Evolutionary conservation across 1,284 basidiomycete species (phyloP).

Genomic region (Naganishia sp.): DNA sequence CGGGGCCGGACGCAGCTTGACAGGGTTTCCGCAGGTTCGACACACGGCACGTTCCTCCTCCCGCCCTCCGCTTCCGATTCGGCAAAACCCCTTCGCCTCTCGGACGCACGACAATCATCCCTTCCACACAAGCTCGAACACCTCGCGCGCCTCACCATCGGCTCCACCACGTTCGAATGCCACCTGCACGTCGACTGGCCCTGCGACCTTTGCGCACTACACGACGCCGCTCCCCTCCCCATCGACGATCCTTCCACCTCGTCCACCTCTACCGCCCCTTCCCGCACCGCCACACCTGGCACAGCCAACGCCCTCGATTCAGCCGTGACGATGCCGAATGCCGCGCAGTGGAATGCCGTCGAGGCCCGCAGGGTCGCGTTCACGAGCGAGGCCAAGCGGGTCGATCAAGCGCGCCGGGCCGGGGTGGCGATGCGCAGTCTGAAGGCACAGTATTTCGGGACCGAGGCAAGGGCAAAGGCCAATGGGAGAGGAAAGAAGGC

Average conservation of each 20-base stretch:
- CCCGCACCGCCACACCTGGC: too few species aligned
- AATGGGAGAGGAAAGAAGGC: too few species aligned
- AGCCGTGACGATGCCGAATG: background rate
- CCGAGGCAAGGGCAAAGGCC: too few species aligned
- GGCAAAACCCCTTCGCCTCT: slow-evolving; percentile 36
- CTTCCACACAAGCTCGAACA: slow-evolving; percentile 42
- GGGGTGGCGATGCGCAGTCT: slow-evolving; percentile 24
- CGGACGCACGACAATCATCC: slow-evolving; percentile 44
- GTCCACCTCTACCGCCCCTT: background rate
- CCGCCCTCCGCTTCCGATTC: slow-evolving; percentile 24
- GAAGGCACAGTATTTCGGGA: slow-evolving; percentile 25
- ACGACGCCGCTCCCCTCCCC: slow-evolving; percentile 1
- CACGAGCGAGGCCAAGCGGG: slow-evolving; percentile 28
- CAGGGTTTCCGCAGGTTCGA: slow-evolving; percentile 34
- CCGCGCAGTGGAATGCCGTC: slow-evolving; percentile 9
- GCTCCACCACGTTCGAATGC: slow-evolving; percentile 44
- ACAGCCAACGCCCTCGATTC: too few species aligned
- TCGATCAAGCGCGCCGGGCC: slow-evolving; percentile 25
- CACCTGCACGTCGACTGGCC: slow-evolving; percentile 52
- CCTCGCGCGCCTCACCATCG: slow-evolving; percentile 42
- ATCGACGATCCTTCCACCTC: slow-evolving; percentile 11
- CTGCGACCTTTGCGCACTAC: slow-evolving; percentile 42
- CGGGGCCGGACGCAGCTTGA: too few species aligned
- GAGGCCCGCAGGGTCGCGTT: slow-evolving; percentile 18
- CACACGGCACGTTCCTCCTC: slow-evolving; percentile 50